phyloP scores from a whole-genome alignment of 192 early-diverging fungal genomes.

The Coemansia erecta region DNA sequence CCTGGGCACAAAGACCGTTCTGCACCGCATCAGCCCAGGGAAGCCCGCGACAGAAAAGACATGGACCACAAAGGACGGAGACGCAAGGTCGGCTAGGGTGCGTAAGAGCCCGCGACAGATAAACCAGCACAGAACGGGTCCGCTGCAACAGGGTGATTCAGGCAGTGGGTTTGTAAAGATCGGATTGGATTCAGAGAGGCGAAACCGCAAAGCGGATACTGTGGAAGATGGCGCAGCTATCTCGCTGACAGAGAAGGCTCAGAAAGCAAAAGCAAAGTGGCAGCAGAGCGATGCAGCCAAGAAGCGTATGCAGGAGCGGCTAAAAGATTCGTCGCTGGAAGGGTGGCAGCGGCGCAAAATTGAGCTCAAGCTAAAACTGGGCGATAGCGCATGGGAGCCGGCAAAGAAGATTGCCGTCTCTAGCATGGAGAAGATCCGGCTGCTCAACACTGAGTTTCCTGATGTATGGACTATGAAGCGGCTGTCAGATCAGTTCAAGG shows the following conservation, averaged over 20 bases:
- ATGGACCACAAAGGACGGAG: not conserved
- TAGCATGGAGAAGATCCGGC: conserved; percentile 49
- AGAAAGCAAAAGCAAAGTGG: conserved; percentile 21
- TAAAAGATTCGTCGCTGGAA: conserved; percentile 23
- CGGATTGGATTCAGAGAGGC: not conserved
- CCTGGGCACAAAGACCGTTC: conserved; percentile 4
- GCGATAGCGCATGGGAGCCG: conserved; percentile 29
- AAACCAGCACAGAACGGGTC: not conserved
- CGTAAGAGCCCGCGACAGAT: not conserved
- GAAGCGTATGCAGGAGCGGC: conserved; percentile 13
- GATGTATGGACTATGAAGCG: conserved; percentile 44
- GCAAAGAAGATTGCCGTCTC: conserved; percentile 42
- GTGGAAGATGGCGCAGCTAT: not conserved
- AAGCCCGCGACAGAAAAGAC: not conserved
- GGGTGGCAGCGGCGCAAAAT: conserved; percentile 53
- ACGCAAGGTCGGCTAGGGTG: not conserved
- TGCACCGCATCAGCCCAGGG: conserved; percentile 5
- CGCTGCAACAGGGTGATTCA: too few species aligned
- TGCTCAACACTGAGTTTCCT: conserved; percentile 50
- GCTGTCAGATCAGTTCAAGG: conserved; percentile 54
- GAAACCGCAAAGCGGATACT: not conserved
- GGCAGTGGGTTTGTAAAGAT: conserved; percentile 23
- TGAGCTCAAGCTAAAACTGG: conserved; percentile 43
- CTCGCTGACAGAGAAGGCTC: conserved; percentile 25
- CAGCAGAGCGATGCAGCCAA: conserved; percentile 13